Percentiles rank a stretch among this genome's conserved stretches.
These are phyloP conservation scores for Ramaria rubella DNA, from an alignment of 768 basidiomycete species.

Conservation along the genomic window DNA sequence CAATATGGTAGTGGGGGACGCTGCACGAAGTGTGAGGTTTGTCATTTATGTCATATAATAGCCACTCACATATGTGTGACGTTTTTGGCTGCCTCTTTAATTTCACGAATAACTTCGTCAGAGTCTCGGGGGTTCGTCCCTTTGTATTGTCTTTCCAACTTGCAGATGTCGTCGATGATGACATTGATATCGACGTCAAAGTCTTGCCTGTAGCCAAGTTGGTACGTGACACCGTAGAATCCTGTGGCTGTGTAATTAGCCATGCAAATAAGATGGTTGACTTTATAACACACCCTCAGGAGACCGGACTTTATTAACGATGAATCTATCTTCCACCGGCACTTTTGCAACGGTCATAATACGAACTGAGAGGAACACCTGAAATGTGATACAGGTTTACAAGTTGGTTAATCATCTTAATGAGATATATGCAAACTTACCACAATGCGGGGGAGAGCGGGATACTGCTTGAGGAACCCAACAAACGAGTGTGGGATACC, in stretches of 20 bases:
- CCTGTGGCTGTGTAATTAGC: slow-evolving; percentile 26
- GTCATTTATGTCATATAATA: not conserved
- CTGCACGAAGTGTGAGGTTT: slow-evolving; percentile 23
- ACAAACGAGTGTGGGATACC: slow-evolving; percentile 63
- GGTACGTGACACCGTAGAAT: slow-evolving; percentile 55
- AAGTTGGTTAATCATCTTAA: not conserved
- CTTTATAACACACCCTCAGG: slow-evolving; percentile 36
- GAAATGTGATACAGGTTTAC: not conserved
- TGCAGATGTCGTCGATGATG: slow-evolving; percentile 44
- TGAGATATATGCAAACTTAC: slow-evolving; percentile 32
- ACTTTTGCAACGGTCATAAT: slow-evolving; percentile 47
- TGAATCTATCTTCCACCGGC: slow-evolving; percentile 43
- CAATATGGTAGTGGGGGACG: slow-evolving; percentile 52
- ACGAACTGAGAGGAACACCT: slow-evolving; percentile 60
- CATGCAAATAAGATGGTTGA: not conserved
- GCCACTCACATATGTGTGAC: slow-evolving; percentile 52
- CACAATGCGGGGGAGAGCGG: slow-evolving; percentile 58
- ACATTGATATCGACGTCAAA: slow-evolving; percentile 45
- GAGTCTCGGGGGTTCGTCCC: slow-evolving; percentile 27
- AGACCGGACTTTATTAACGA: slow-evolving; percentile 50
- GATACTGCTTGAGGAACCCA: slow-evolving; percentile 61
- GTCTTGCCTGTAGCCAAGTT: slow-evolving; percentile 57
- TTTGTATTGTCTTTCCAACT: slow-evolving; percentile 36
- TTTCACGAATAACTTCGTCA: slow-evolving; percentile 31
- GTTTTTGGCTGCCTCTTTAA: slow-evolving; percentile 33